Percentiles rank a stretch among this genome's conserved stretches.
Evolutionary conservation across 1,139 yeast species (phyloP).

Genomic region (Pichia sp.): DNA sequence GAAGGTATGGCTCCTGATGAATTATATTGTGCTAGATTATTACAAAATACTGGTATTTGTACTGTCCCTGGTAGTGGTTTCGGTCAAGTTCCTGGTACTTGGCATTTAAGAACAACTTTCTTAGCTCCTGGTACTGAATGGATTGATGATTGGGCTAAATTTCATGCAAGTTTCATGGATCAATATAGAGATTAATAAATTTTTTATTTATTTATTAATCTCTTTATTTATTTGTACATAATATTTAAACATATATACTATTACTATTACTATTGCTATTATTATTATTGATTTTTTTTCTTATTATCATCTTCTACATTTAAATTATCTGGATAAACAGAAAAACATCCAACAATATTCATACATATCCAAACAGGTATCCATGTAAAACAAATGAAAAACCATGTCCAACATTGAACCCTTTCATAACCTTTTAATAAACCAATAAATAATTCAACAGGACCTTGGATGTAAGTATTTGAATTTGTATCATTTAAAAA

Average conservation of each 20-base stretch:
- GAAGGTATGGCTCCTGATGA: constrained; percentile 66
- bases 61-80: constrained; percentile 97
- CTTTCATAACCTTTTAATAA: constrained; percentile 61
- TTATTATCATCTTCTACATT: constrained; percentile 13
- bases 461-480: constrained; percentile 39
- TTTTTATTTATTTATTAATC: background rate
- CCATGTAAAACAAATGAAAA: constrained; percentile 70
- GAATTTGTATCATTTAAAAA: constrained; percentile 33
- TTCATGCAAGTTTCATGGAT: constrained; percentile 66
- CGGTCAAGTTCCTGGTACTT: constrained; percentile 85
- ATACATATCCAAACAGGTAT: constrained; percentile 70
- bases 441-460: constrained; percentile 40
- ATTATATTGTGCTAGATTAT: constrained; percentile 73
- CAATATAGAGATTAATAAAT: constrained; percentile 37
- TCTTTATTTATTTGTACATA: background rate
- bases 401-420: constrained; percentile 85
- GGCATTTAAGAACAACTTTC: constrained; percentile 91
- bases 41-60: constrained; percentile 91
- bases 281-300: constrained; percentile 16
- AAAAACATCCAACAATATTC: constrained; percentile 32
- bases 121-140: constrained; percentile 92
- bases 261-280: background rate
- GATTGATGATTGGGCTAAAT: constrained; percentile 67
- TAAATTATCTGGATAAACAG: constrained; percentile 20
- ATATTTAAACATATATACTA: background rate